Base-by-base conservation (phyloP, 257 asterid species). In the Fraxinus americana region DNA sequence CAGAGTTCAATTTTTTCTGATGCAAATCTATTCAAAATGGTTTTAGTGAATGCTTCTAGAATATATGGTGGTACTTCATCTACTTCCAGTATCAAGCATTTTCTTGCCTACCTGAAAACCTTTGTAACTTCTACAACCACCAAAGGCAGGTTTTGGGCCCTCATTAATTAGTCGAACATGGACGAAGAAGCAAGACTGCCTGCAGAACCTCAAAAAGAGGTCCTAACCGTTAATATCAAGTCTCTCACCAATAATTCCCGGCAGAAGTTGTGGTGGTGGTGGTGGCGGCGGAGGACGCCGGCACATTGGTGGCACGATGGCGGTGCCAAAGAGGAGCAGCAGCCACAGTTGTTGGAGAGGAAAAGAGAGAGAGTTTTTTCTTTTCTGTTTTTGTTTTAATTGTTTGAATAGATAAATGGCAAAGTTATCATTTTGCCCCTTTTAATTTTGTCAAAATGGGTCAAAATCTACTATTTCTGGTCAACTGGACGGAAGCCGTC, bases 141-240 rank as follows among this genome's bases (percentile, higher is more conserved):
- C 75, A 75, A 61, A 38, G 17, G n/a, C 45, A 43, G 14, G 17
- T 34, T 21, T 68, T 2, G 32, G 14, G 19, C 19, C 77, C 71
- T 25, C 82, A 70, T 85, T 78, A 74, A 83, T 76, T 82, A 52
- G 38, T 71, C 21, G 71, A 87, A 70, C 43, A 91, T 91, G 97
- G 88, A 86, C 75, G 85, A 83, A 75, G 85, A 80, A 70, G 61
- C 71, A 73, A 67, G 76, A 34, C 73, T 32, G 11, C 45, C 74
- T 11, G 65, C 75, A 30, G 80, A 32, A 61, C 52, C 65, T 63
- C 77, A 75, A 35, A 77, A 70, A 32, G 68, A 75, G 75, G 75
- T 74, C 88, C 29, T 81, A 77, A 52, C 81, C 78, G 70, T 88
- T 63, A 90, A 87, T 73, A 75, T 90, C 32, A 86, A 78, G 70